Percentiles rank a stretch among this genome's conserved stretches.
Evolutionary conservation across 164 flowering plant genomes (phyloP).

Genomic region (Aristolochia fimbriata): DNA sequence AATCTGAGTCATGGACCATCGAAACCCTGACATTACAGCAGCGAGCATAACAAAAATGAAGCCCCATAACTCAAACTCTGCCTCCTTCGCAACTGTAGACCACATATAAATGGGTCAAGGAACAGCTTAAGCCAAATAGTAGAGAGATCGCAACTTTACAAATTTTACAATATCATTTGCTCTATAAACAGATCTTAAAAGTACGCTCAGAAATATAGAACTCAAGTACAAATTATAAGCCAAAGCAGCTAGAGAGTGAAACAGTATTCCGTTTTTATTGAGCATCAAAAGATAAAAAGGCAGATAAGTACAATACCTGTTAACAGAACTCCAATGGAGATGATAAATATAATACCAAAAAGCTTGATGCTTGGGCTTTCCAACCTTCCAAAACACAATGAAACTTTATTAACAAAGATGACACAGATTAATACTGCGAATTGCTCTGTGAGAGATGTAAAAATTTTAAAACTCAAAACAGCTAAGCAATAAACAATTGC

Average conservation of each 20-base stretch:
- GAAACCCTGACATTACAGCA: constrained; percentile 98
- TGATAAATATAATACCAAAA: constrained; percentile 68
- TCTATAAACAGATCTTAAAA: not conserved
- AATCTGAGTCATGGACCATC: constrained; percentile 98
- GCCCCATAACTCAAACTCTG: constrained; percentile 95
- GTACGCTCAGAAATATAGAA: not conserved
- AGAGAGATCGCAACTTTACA: no score
- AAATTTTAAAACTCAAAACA: no score
- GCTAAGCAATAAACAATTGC: no score
- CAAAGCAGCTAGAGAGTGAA: no score
- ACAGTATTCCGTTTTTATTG: no score
- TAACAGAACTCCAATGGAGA: constrained; percentile 70
- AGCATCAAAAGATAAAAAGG: not conserved
- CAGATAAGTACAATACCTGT: constrained; percentile 41
- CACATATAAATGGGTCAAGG: constrained; percentile 1
- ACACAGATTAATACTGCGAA: not conserved
- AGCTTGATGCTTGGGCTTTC: constrained; percentile 91
- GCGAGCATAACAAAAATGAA: constrained; percentile 95
- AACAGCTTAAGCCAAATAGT: not conserved
- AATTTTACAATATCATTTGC: no score
- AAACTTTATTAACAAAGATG: not conserved
- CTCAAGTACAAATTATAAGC: no score
- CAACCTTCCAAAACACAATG: constrained; percentile 44
- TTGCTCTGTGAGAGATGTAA: no score
- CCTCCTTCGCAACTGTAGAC: constrained; percentile 81